These are phyloP conservation scores for Madurella mycetomatis DNA, from an alignment of 2,329 filamentous ascomycete species.

Conservation along the genomic window DNA sequence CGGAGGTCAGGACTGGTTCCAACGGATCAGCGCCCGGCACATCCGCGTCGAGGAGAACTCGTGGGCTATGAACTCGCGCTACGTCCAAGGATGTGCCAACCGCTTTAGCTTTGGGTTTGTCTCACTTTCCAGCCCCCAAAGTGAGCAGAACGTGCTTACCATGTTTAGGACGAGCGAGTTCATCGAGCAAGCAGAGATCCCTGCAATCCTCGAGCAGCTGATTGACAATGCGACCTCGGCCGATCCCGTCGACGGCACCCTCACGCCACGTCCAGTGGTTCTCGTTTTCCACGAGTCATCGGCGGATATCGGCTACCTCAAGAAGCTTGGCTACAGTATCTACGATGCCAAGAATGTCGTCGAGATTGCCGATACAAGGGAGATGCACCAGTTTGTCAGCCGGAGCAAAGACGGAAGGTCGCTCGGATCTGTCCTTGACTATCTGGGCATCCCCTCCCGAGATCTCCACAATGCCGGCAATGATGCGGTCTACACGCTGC, in stretches of 20 bases:
- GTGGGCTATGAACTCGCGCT: conserved; percentile 62
- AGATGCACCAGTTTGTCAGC: conserved; percentile 62
- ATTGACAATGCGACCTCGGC: conserved; percentile 13
- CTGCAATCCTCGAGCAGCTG: conserved; percentile 12
- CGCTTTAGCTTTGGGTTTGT: conserved; percentile 69
- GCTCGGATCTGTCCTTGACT: conserved; percentile 57
- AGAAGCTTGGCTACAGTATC: conserved; percentile 59
- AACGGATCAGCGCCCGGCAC: conserved; percentile 65
- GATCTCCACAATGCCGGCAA: conserved; percentile 86
- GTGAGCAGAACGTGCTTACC: not conserved
- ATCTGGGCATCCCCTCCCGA: conserved; percentile 58
- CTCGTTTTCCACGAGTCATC: conserved; percentile 73
- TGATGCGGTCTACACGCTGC: conserved; percentile 75
- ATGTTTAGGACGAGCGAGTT: conserved; percentile 18
- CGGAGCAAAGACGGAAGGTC: conserved; percentile 49
- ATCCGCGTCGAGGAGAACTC: conserved; percentile 69
- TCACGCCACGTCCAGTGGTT: conserved; percentile 48
- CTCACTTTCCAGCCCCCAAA: conserved; percentile 5
- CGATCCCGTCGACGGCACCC: conserved; percentile 9
- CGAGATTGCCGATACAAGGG: conserved; percentile 68
- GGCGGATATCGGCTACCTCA: conserved; percentile 65
- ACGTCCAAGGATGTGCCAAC: conserved; percentile 68
- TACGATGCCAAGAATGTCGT: conserved; percentile 49
- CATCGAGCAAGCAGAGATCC: conserved; percentile 3
- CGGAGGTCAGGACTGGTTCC: conserved; percentile 62